Evolutionary conservation across 768 basidiomycete genomes (phyloP).

Genomic region (Lepiota subincarnata): DNA sequence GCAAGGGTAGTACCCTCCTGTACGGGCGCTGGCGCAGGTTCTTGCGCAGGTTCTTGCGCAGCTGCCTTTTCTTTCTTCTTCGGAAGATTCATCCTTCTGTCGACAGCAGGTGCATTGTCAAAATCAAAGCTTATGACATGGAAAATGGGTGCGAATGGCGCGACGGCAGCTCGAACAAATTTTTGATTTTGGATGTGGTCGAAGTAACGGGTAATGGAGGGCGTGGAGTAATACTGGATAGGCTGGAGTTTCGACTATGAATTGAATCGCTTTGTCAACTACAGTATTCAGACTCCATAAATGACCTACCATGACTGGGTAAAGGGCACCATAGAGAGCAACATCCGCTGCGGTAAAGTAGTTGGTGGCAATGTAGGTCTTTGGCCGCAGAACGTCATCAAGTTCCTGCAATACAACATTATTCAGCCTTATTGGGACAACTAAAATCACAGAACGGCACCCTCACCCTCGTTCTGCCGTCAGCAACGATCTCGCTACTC

Average conservation of each 20-base stretch:
- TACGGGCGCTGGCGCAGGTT: conserved; percentile 27
- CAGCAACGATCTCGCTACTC: conserved; percentile 45
- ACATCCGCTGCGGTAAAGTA: conserved; percentile 88
- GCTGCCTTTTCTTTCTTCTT: conserved; percentile 75
- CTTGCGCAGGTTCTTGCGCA: conserved; percentile 26
- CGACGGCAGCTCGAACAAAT: conserved; percentile 55
- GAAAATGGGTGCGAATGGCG: conserved; percentile 47
- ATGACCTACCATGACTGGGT: conserved; percentile 68
- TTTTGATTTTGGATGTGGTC: conserved; percentile 84
- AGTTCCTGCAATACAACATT: conserved; percentile 48
- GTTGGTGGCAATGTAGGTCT: conserved; percentile 84
- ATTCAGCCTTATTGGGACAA: not conserved
- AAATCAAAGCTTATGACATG: conserved; percentile 65
- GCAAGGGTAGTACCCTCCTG: conserved; percentile 22
- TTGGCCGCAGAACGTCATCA: conserved; percentile 63
- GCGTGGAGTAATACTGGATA: conserved; percentile 71
- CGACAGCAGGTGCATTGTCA: conserved; percentile 65
- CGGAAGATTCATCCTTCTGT: conserved; percentile 65
- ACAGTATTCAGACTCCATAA: not conserved
- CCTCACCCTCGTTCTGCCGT: conserved; percentile 46
- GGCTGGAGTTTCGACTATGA: conserved; percentile 65
- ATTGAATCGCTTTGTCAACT: not conserved
- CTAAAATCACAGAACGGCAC: not conserved
- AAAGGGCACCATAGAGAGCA: conserved; percentile 85
- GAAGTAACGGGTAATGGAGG: conserved; percentile 89